These are phyloP conservation scores for Fusarium devonianum DNA, from an alignment of 2,329 filamentous ascomycete genomes.

Conservation along the genomic window DNA sequence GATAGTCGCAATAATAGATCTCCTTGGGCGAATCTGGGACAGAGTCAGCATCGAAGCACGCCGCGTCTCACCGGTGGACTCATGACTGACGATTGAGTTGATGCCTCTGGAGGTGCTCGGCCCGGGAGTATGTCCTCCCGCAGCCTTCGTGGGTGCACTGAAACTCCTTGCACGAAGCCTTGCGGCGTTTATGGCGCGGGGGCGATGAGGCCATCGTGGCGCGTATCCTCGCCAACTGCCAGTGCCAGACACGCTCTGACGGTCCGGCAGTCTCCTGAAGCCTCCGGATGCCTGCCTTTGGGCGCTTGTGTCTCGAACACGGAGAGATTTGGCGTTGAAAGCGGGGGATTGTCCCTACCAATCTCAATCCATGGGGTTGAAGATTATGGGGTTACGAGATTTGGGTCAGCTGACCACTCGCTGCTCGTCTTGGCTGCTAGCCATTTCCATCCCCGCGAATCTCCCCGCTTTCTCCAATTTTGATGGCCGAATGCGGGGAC, in stretches of 20 bases:
- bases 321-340: background rate
- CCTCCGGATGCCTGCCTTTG: constrained; percentile 1
- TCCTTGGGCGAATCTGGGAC: constrained; percentile 41
- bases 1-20: constrained; percentile 43
- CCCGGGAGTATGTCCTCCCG: constrained; percentile 41
- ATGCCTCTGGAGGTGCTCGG: constrained; percentile 41
- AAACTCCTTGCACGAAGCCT: constrained; percentile 43
- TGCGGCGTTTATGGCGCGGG: constrained; percentile 43
- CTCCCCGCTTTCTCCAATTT: constrained; percentile 23
- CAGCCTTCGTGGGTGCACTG: constrained; percentile 43
- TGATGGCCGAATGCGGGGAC: constrained; percentile 26
- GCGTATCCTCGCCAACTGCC: constrained; percentile 13
- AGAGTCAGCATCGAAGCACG: constrained; percentile 18
- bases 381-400: constrained; percentile 31
- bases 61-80: background rate
- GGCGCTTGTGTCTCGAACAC: background rate
- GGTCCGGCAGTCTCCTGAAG: constrained; percentile 1
- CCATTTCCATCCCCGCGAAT: constrained; percentile 27
- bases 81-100: constrained; percentile 38
- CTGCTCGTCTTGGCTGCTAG: constrained; percentile 17
- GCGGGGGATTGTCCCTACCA: constrained; percentile 3
- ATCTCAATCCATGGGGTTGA: constrained; percentile 21
- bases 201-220: constrained; percentile 41
- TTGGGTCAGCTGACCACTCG: constrained; percentile 35
- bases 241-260: constrained; percentile 13